These are phyloP conservation scores for Sugiyamaella qingdaonensis DNA, from an alignment of 805 yeast species.

Conservation along the genomic window DNA sequence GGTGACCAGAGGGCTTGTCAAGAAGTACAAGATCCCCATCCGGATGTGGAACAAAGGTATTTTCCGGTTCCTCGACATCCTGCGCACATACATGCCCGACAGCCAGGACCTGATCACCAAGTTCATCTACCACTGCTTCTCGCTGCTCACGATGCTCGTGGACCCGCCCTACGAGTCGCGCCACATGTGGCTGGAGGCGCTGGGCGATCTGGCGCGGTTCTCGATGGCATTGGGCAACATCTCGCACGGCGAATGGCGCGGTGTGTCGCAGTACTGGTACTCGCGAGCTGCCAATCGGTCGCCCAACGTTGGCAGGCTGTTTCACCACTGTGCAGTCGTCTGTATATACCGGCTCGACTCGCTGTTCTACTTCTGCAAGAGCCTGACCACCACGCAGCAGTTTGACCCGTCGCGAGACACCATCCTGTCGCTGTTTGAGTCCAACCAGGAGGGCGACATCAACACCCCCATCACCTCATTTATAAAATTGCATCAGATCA, in stretches of 20 bases:
- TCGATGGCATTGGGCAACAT: constrained; percentile 81
- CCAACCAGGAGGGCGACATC: constrained; percentile 13
- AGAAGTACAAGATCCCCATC: constrained; percentile 23
- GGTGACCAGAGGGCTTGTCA: constrained; percentile 18
- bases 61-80: constrained; percentile 23
- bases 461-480: constrained; percentile 13
- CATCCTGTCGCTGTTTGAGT: constrained; percentile 17
- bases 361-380: constrained; percentile 25
- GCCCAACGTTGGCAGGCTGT: constrained; percentile 80
- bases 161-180: constrained; percentile 26
- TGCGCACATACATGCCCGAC: constrained; percentile 18
- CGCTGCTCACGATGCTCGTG: constrained; percentile 21
- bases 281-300: constrained; percentile 64
- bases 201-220: constrained; percentile 84
- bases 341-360: constrained; percentile 54
- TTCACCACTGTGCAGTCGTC: constrained; percentile 84
- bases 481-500: constrained; percentile 18
- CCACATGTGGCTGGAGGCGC: constrained; percentile 68
- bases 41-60: constrained; percentile 27
- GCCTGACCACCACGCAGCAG: constrained; percentile 19
- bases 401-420: constrained; percentile 21
- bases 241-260: constrained; percentile 79
- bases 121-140: constrained; percentile 22
- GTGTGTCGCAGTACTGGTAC: constrained; percentile 82
- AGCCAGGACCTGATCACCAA: constrained; percentile 18